Conservation (phyloP, 306 rosid species). For the Sphenostylis stenocarpa region DNA sequence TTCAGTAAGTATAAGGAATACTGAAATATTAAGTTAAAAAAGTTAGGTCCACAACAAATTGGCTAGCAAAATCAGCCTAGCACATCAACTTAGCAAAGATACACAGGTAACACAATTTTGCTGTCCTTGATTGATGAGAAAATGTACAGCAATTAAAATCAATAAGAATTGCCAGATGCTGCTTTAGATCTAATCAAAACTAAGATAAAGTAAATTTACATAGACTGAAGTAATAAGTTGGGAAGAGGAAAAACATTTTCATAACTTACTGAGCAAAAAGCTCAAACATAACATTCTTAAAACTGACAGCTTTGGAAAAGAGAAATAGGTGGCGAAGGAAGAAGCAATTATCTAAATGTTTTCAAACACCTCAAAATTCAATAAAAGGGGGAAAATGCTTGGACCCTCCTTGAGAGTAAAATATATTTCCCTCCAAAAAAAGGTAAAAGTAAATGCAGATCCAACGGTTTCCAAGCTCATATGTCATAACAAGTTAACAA, state of each 20-base stretch:
- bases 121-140: not conserved
- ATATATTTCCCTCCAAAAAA: constrained; percentile 5
- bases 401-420: not conserved
- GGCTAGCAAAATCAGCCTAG: constrained; percentile 9
- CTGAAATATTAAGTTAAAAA: not conserved
- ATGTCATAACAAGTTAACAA: not conserved
- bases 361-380: constrained; percentile 18
- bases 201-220: constrained; percentile 19
- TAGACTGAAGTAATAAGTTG: constrained; percentile 10
- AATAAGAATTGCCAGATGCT: constrained; percentile 10
- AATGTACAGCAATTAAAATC: not conserved
- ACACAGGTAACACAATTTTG: constrained; percentile 5
- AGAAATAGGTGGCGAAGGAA: constrained; percentile 14
- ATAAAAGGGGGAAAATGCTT: not conserved
- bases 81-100: not conserved
- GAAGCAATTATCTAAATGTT: constrained; percentile 5
- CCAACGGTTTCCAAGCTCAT: constrained; percentile 12
- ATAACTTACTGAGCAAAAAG: constrained; percentile 1
- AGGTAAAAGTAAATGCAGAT: constrained; percentile 14
- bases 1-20: constrained; percentile 7
- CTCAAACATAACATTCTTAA: constrained; percentile 20
- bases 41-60: not conserved
- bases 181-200: constrained; percentile 2
- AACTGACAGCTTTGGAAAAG: constrained; percentile 14
- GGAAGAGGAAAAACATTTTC: constrained; percentile 13